Percentiles rank a stretch among this genome's conserved stretches.
Evolutionary conservation across 768 basidiomycete species (phyloP).

Genomic region (Tylopilus vinaceipallidus): DNA sequence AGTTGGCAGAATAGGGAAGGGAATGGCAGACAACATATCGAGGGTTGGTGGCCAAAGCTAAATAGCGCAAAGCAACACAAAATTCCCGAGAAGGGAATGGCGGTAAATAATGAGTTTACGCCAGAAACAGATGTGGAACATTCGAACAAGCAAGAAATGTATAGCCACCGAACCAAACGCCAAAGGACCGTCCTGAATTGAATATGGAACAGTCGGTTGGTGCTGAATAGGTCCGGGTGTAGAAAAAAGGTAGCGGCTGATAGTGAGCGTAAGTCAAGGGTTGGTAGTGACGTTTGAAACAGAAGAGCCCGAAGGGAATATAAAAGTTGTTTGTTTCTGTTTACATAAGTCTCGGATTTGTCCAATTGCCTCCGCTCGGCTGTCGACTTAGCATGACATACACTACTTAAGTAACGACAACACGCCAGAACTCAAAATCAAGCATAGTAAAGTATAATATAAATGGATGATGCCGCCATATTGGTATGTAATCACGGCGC

Average conservation of each 20-base stretch:
- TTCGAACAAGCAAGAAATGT: not conserved
- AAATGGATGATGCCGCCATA: not conserved
- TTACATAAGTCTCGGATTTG: conserved; percentile 32
- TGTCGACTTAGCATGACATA: not conserved
- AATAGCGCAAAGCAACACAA: conserved; percentile 7
- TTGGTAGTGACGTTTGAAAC: conserved; percentile 1
- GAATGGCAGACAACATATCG: conserved; percentile 37
- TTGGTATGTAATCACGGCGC: not conserved
- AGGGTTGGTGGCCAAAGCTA: conserved; percentile 19
- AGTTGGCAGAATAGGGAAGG: conserved; percentile 52
- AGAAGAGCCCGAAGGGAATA: no score
- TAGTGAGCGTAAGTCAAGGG: no score
- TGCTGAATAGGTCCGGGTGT: no score
- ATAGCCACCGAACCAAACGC: conserved; percentile 2
- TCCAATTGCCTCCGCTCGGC: conserved; percentile 15
- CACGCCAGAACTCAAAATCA: not conserved
- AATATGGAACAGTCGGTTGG: no score
- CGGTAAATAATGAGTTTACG: conserved; percentile 6
- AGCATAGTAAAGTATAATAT: no score
- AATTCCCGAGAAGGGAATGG: conserved; percentile 13
- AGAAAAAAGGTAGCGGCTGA: no score
- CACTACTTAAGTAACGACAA: not conserved
- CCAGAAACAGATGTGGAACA: conserved; percentile 4
- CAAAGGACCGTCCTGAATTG: conserved; percentile 1
- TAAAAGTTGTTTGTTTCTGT: conserved; percentile 24